Percentiles rank a stretch among this genome's conserved stretches.
Evolutionary conservation across 306 rosid genomes (phyloP).

Genomic region (Erythrophleum fordii): DNA sequence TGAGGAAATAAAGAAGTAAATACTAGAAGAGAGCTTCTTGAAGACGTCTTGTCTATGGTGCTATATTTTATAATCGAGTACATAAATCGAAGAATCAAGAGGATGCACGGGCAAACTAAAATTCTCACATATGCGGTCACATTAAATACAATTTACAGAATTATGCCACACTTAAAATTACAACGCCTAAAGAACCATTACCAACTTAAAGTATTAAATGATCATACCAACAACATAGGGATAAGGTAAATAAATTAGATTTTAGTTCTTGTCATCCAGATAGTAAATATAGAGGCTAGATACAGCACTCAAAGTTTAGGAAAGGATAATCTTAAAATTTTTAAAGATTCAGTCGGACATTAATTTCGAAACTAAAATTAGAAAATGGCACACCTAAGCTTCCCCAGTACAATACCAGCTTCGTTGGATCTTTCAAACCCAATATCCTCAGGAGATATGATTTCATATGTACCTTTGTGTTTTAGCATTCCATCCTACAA

Average conservation of each 20-base stretch:
- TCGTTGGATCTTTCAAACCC: constrained; percentile 79
- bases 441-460: constrained; percentile 88
- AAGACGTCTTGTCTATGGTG: too few relatives aligned
- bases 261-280: constrained; percentile 17
- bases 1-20: too few relatives aligned
- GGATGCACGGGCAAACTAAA: too few relatives aligned
- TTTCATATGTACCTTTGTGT: constrained; percentile 88
- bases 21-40: too few relatives aligned
- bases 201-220: not conserved
- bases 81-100: too few relatives aligned
- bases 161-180: too few relatives aligned
- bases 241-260: not conserved
- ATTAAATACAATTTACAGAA: too few relatives aligned
- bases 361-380: not conserved
- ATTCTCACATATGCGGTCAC: too few relatives aligned
- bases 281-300: too few relatives aligned
- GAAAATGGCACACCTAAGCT: constrained; percentile 74
- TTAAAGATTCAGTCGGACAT: too few relatives aligned
- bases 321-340: constrained; percentile 10
- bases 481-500: constrained; percentile 96
- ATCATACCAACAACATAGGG: not conserved
- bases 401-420: constrained; percentile 96
- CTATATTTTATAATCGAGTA: too few relatives aligned
- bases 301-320: not conserved
- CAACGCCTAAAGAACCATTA: too few relatives aligned